Conservation (phyloP, 345 rosid genomes). For the Eucalyptus curtisii region DNA sequence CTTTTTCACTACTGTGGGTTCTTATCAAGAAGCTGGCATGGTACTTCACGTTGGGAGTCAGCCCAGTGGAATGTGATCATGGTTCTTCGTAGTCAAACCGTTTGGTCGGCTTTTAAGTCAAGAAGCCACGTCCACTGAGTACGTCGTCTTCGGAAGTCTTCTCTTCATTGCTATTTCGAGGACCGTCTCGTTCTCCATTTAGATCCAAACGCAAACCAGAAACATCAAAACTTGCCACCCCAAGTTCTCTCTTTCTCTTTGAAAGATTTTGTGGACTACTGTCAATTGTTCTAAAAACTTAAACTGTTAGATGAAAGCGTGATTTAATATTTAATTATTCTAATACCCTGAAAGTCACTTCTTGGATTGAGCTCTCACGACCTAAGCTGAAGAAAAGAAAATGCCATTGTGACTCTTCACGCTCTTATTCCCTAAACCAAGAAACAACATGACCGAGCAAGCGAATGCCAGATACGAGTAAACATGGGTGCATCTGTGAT, state of each 20-base stretch:
- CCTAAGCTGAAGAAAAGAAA: background rate
- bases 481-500: too few relatives aligned
- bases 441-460: too few relatives aligned
- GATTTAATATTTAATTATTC: too few relatives aligned
- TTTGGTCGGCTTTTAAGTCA: too few relatives aligned
- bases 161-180: background rate
- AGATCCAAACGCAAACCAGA: background rate
- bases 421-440: background rate
- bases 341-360: background rate
- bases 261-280: too few relatives aligned
- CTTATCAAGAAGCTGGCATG: background rate
- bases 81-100: background rate
- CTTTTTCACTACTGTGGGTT: background rate
- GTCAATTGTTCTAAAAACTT: accelerated
- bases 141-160: background rate
- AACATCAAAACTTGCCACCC: background rate
- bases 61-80: background rate
- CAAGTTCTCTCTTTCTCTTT: background rate
- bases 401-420: background rate
- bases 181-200: background rate
- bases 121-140: background rate
- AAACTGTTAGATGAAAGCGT: accelerated
- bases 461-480: too few relatives aligned
- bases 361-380: background rate
- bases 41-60: background rate